phyloP scores from a whole-genome alignment of 2,329 filamentous ascomycete genomes.

The Pseudogymnoascus sp. region DNA sequence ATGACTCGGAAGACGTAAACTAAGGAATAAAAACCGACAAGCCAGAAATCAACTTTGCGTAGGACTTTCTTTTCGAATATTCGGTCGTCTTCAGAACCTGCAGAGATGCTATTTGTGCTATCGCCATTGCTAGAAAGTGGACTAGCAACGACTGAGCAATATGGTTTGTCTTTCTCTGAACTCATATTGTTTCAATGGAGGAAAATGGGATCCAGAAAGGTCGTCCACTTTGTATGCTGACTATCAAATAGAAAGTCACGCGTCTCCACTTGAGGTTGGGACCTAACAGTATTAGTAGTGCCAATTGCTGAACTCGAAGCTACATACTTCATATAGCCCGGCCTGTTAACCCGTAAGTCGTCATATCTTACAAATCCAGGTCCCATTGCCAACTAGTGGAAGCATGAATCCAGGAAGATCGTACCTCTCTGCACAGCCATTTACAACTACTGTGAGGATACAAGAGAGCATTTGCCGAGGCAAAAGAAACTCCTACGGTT shows the following conservation, averaged over 20 bases:
- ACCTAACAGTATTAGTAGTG: too few species aligned
- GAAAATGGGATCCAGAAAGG: not conserved
- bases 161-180: not conserved
- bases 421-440: not conserved
- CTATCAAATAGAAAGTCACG: not conserved
- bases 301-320: not conserved
- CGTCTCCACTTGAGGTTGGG: not conserved
- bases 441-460: not conserved
- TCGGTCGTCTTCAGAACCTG: slow-evolving; percentile 14
- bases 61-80: slow-evolving; percentile 28
- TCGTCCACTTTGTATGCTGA: not conserved
- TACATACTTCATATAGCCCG: not conserved
- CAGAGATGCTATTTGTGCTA: slow-evolving; percentile 13
- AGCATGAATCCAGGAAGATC: not conserved
- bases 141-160: not conserved
- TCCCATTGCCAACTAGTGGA: not conserved
- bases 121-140: not conserved
- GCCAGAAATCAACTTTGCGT: slow-evolving; percentile 31
- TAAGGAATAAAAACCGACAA: slow-evolving; percentile 30
- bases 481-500: not conserved
- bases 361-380: not conserved
- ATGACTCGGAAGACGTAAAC: slow-evolving; percentile 36
- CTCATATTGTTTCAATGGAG: not conserved
- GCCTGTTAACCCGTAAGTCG: not conserved
- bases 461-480: not conserved